Evolutionary conservation across 176 grass and related monocot genomes (phyloP).

Genomic region (Dendrocalamus sinicus): DNA sequence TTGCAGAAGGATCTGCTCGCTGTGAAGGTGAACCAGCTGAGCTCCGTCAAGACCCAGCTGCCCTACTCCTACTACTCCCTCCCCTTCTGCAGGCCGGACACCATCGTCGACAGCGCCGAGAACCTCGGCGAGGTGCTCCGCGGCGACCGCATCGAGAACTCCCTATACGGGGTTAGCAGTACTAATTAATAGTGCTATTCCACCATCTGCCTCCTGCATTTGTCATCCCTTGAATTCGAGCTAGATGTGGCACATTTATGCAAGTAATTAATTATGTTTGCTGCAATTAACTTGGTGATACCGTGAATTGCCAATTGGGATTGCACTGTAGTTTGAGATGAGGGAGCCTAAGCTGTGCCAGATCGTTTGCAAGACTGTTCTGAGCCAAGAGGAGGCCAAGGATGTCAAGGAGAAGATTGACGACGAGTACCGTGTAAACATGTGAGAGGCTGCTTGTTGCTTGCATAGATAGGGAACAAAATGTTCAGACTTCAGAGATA

Average conservation of each 20-base stretch:
- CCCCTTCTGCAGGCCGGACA: conserved; percentile 68
- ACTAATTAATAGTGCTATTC: no score
- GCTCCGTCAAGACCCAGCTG: conserved; percentile 88
- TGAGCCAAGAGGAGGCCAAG: conserved; percentile 54
- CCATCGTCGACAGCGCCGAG: conserved; percentile 83
- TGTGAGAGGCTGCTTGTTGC: conserved; percentile 49
- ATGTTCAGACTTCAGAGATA: neutral
- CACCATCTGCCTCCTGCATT: neutral
- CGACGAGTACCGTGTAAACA: conserved; percentile 83
- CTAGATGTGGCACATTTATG: neutral
- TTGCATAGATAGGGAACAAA: neutral
- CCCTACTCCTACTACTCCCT: conserved; percentile 94
- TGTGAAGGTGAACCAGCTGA: conserved; percentile 93
- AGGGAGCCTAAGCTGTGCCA: conserved; percentile 82
- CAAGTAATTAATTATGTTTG: neutral
- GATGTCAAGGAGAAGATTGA: conserved; percentile 88
- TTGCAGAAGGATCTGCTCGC: conserved; percentile 69
- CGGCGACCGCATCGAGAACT: conserved; percentile 87
- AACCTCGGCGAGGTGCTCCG: conserved; percentile 96
- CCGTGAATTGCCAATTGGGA: neutral
- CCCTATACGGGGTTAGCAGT: conserved; percentile 66
- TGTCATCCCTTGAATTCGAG: neutral
- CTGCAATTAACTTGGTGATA: neutral
- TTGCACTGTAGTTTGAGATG: conserved; percentile 80
- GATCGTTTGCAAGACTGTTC: conserved; percentile 68